Evolutionary conservation across 148 eudicot species (phyloP).

Genomic region (Rheum nobile): DNA sequence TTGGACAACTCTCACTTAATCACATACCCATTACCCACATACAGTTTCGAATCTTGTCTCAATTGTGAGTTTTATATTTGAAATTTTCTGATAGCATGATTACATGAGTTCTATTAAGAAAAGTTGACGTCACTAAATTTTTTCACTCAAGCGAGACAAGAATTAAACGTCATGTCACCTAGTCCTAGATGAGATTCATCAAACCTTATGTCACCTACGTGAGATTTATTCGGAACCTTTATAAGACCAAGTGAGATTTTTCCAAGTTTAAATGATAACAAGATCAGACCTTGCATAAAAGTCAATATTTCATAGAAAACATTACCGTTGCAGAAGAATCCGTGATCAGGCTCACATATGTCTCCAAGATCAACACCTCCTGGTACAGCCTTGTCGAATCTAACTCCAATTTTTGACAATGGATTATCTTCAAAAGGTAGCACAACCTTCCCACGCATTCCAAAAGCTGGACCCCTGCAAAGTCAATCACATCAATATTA

Average conservation of each 20-base stretch:
- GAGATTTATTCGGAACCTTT: too few species aligned
- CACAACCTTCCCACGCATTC: slow-evolving; percentile 76
- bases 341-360: slow-evolving; percentile 63
- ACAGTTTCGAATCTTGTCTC: neutral
- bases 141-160: too few species aligned
- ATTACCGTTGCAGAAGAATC: slow-evolving; percentile 88
- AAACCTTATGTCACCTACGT: too few species aligned
- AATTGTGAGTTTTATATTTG: neutral
- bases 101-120: neutral
- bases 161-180: too few species aligned
- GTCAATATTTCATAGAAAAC: neutral
- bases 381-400: slow-evolving; percentile 66
- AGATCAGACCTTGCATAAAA: slow-evolving; percentile 5
- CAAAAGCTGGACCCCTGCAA: slow-evolving; percentile 68
- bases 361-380: slow-evolving; percentile 87
- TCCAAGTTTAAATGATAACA: neutral
- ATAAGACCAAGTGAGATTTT: too few species aligned
- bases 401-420: slow-evolving; percentile 78
- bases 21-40: too few species aligned
- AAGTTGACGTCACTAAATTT: too few species aligned
- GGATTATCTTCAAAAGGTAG: slow-evolving; percentile 78
- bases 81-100: neutral
- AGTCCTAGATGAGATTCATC: too few species aligned
- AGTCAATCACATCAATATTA: neutral
- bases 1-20: neutral